Base-by-base conservation (phyloP, 495 filamentous ascomycete species). In the Glarea lozoyensis region DNA sequence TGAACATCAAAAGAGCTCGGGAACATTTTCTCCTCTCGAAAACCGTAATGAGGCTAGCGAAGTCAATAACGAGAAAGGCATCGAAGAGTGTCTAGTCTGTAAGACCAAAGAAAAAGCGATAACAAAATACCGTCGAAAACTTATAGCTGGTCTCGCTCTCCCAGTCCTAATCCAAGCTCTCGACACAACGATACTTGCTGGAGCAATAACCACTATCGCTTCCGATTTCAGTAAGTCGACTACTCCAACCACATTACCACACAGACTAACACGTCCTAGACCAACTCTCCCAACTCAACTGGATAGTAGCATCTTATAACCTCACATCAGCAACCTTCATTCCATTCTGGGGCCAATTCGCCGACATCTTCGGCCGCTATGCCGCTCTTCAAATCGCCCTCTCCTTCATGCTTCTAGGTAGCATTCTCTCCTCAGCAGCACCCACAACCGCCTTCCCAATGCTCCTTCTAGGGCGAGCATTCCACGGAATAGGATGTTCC, bases 231-330 rank as follows among this genome's bases (percentile, higher is more conserved):
- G 75, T 77, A 52, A 23, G 66, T 46, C 29, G 4, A 37, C 12
- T n/a, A 21, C 5, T n/a, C 16, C 2, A 6, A 9, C 25, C n/a
- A 18, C 17, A 22, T 31, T 17, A 21, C 24, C 23, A 16, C n/a
- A 29, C 15, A 12, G 25, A 11, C 12, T 29, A 40, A 54, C 24
- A 52, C 10, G 16, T 37, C n/a, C 13, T 10, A 49, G 48, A 46
- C 12, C 16, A 45, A 37, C 56, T 78, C 24, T 56, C 61, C n/a
- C 68, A 78, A 43, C 62, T 78, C 10, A 79, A 78, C 53, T 80
- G 75, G 74, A 77, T 81, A 49, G 68, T 81, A 30, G 72, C 76
- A 0, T 60, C 74, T n/a, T 81, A 76, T 58, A 79, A 70, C 45
- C 61, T 82, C 3, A 76, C 75, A 15, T 67, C 72, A 0, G 68